phyloP scores from a whole-genome alignment of 768 basidiomycete genomes.

The Astraeus odoratus region DNA sequence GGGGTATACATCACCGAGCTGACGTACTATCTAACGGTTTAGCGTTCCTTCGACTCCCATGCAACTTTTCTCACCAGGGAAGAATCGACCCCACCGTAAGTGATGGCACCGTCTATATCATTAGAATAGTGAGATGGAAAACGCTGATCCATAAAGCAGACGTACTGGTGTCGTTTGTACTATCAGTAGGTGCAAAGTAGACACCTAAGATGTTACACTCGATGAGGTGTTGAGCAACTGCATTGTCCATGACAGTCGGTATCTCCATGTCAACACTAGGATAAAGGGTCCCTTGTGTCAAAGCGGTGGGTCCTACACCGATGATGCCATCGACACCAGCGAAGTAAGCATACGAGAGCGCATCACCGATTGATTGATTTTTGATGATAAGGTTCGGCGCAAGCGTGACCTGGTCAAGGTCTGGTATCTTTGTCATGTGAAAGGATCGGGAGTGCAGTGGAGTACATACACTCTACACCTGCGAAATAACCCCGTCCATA shows the following conservation, averaged over 20 bases:
- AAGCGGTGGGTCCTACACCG: slow-evolving; percentile 19
- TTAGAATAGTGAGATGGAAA: background rate
- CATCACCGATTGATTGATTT: slow-evolving; percentile 24
- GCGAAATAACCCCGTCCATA: slow-evolving; percentile 11
- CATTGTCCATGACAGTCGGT: slow-evolving; percentile 23
- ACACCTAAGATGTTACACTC: slow-evolving; percentile 13
- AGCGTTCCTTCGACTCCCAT: background rate
- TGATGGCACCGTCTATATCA: slow-evolving; percentile 21
- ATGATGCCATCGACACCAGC: slow-evolving; percentile 21
- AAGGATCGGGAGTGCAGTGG: background rate
- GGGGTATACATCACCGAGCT: slow-evolving; percentile 19
- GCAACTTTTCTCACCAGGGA: slow-evolving; percentile 8
- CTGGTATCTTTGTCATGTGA: slow-evolving; percentile 2
- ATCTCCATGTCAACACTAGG: slow-evolving; percentile 4
- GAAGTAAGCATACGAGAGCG: slow-evolving; percentile 10
- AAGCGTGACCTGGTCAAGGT: slow-evolving; percentile 22
- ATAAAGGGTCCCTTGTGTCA: slow-evolving; percentile 9
- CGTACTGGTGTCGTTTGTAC: slow-evolving; percentile 12
- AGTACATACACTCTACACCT: slow-evolving; percentile 30
- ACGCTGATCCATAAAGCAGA: background rate
- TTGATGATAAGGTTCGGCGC: slow-evolving; percentile 17
- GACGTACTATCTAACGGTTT: slow-evolving; percentile 10
- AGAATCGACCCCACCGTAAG: slow-evolving; percentile 20
- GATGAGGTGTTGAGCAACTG: slow-evolving; percentile 14
- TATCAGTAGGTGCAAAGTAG: slow-evolving; percentile 18